These are phyloP conservation scores for Paecilomyces sp. DNA, from an alignment of 2,329 filamentous ascomycete species.

Conservation along the genomic window DNA sequence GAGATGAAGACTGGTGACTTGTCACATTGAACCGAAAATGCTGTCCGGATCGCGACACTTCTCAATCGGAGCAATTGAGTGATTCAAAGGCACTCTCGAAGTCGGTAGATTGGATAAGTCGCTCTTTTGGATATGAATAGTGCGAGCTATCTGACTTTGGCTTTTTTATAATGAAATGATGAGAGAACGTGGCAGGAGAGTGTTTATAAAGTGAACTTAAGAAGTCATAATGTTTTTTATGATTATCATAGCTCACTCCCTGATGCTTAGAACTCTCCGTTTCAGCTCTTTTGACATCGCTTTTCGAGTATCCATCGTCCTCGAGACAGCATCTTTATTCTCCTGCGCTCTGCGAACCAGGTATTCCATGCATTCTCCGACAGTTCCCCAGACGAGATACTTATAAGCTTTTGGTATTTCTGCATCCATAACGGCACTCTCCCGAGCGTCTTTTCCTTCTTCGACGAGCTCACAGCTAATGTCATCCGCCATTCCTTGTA, in stretches of 20 bases:
- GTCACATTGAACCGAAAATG: not conserved
- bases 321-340: conserved; percentile 49
- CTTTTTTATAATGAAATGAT: not conserved
- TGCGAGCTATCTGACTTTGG: not conserved
- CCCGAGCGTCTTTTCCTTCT: conserved; percentile 30
- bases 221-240: not conserved
- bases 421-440: conserved; percentile 12
- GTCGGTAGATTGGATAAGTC: not conserved
- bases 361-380: conserved; percentile 73
- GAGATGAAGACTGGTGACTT: not conserved
- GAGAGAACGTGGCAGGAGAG: not conserved
- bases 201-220: not conserved
- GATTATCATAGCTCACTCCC: not conserved
- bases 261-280: conserved; percentile 17
- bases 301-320: conserved; percentile 44
- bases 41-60: not conserved
- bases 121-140: not conserved
- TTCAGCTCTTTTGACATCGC: conserved; percentile 47
- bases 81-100: not conserved
- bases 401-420: conserved; percentile 46
- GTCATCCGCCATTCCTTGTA: conserved; percentile 56
- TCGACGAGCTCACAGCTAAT: conserved; percentile 47
- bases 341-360: conserved; percentile 49
- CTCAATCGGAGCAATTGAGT: not conserved
- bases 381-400: conserved; percentile 49